These are phyloP conservation scores for Cochlearia excelsa DNA, from an alignment of 345 rosid genomes.

Conservation along the genomic window DNA sequence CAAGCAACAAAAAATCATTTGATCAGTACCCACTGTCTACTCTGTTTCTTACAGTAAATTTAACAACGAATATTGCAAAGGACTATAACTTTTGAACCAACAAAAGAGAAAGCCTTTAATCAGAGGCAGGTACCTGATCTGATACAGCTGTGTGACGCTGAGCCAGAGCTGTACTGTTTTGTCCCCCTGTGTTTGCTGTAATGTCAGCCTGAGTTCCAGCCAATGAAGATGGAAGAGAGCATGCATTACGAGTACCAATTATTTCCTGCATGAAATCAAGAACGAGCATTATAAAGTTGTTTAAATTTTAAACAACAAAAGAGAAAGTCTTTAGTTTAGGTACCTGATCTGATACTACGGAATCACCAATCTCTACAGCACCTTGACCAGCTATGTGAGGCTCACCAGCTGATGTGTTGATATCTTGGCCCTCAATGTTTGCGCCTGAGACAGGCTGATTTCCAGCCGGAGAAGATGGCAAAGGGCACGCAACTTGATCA, in stretches of 20 bases:
- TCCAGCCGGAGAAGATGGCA: slow-evolving; percentile 27
- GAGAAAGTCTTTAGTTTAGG: neutral
- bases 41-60: slow-evolving; percentile 1
- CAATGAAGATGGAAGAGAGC: slow-evolving; percentile 25
- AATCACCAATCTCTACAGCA: slow-evolving; percentile 25
- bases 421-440: slow-evolving; percentile 21
- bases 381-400: slow-evolving; percentile 20
- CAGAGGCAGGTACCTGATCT: slow-evolving; percentile 28
- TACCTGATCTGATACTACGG: slow-evolving; percentile 28
- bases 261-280: slow-evolving; percentile 14
- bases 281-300: slow-evolving; percentile 16
- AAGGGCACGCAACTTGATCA: slow-evolving; percentile 27
- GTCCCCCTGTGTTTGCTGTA: slow-evolving; percentile 17
- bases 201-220: slow-evolving; percentile 28
- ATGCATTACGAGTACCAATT: slow-evolving; percentile 22
- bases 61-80: neutral
- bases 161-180: slow-evolving; percentile 17
- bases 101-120: neutral
- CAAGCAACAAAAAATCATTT: neutral
- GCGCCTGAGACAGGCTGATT: slow-evolving; percentile 18
- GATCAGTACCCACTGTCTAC: slow-evolving; percentile 4
- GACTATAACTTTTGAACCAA: slow-evolving; percentile 5
- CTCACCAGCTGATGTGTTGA: slow-evolving; percentile 24
- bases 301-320: slow-evolving; percentile 10
- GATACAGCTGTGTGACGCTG: slow-evolving; percentile 20